phyloP scores from a whole-genome alignment of 2,329 filamentous ascomycete genomes.

The Beauveria rudraprayagi region DNA sequence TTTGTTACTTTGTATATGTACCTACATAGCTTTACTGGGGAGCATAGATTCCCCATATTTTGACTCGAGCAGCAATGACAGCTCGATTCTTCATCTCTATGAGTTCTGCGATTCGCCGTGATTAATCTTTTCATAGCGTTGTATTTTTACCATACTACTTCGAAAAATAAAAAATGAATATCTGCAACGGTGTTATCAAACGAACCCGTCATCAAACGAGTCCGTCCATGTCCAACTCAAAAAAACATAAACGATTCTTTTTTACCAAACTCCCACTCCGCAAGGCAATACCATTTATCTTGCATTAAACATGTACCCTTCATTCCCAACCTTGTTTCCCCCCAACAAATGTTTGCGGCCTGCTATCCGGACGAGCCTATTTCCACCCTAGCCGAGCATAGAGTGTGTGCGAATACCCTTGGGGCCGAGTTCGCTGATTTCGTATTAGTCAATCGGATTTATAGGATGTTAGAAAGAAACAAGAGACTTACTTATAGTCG shows the following conservation, averaged over 20 bases:
- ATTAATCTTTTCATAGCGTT: not conserved
- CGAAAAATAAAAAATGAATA: not conserved
- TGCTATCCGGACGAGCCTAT: too few relatives aligned
- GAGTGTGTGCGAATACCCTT: constrained; percentile 47
- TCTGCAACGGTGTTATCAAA: not conserved
- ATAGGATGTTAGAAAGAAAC: not conserved
- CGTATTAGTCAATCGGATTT: constrained; percentile 12
- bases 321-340: too few relatives aligned
- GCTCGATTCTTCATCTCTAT: not conserved
- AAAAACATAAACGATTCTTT: not conserved
- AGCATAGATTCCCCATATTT: not conserved
- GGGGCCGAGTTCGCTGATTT: constrained; percentile 43
- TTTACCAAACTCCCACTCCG: constrained; percentile 5
- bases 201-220: not conserved
- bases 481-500: constrained; percentile 49
- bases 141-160: not conserved
- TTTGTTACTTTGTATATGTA: not conserved
- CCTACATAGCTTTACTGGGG: not conserved
- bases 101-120: not conserved
- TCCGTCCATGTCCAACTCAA: not conserved
- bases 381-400: constrained; percentile 36
- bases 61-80: not conserved
- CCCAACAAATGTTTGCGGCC: too few relatives aligned
- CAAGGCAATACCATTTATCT: not conserved
- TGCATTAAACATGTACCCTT: not conserved